Evolutionary conservation across 176 grass and related monocot species (phyloP).

Genomic region (Bothriochloa decipiens): DNA sequence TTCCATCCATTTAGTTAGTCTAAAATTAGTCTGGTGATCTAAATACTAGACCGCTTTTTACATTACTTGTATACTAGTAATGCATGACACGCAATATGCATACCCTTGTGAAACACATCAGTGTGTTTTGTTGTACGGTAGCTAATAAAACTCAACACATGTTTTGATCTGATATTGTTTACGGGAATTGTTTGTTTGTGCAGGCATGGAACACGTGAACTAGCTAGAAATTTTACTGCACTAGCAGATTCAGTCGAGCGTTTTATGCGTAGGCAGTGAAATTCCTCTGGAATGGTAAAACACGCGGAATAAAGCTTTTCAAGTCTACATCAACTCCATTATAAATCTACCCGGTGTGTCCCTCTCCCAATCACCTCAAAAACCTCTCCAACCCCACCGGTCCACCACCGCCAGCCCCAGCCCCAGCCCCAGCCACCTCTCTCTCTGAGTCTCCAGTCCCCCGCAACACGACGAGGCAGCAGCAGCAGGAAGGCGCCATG

Average conservation of each 20-base stretch:
- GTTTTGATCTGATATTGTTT: neutral
- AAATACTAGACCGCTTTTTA: neutral
- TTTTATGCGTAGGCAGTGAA: neutral
- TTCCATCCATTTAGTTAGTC: no score
- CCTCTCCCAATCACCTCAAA: conserved; percentile 46
- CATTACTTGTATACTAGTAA: neutral
- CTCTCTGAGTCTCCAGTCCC: neutral
- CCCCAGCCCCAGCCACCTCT: no score
- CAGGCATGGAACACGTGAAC: neutral
- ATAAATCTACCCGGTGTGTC: conserved; percentile 49
- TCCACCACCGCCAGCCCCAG: neutral
- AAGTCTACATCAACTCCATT: conserved; percentile 30
- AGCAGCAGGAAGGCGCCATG: conserved; percentile 27
- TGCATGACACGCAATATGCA: neutral
- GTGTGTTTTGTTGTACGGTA: neutral
- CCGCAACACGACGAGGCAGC: neutral
- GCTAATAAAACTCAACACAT: neutral
- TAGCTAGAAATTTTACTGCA: neutral
- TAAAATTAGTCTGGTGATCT: no score
- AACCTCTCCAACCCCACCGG: conserved; percentile 47
- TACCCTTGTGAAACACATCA: neutral
- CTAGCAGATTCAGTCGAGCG: no score
- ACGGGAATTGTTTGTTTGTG: neutral
- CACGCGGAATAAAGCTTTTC: neutral
- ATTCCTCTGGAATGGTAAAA: neutral